phyloP scores from a whole-genome alignment of 208 protist genomes.

The Trypanosomatidae sp. region DNA sequence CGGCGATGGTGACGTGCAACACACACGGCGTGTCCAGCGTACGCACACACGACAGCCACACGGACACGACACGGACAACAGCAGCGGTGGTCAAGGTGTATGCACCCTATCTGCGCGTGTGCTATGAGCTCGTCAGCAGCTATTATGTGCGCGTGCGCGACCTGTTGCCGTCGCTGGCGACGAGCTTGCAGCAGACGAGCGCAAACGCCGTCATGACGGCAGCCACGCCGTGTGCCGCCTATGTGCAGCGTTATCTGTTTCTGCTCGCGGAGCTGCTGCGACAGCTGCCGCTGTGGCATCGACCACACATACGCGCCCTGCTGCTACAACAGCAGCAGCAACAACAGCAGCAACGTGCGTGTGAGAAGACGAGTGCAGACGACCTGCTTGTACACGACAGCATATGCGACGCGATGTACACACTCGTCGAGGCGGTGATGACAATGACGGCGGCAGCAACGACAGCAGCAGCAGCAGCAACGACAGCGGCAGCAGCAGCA shows the following conservation, averaged over 20 bases:
- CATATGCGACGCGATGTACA: slow-evolving; percentile 58
- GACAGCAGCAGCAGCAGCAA: no score
- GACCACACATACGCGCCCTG: no score
- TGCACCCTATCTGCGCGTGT: slow-evolving; percentile 48
- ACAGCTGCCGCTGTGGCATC: slow-evolving; percentile 44
- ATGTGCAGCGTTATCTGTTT: slow-evolving; percentile 78
- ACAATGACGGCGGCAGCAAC: no score
- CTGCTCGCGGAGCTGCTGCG: slow-evolving; percentile 80
- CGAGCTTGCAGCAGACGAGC: slow-evolving; percentile 21
- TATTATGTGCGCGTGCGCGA: slow-evolving; percentile 55
- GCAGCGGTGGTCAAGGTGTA: slow-evolving; percentile 24
- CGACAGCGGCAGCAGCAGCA: no score
- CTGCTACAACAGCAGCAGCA: no score
- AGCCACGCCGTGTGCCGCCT: slow-evolving; percentile 48
- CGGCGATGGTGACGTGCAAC: slow-evolving; percentile 61
- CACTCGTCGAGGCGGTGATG: slow-evolving; percentile 31
- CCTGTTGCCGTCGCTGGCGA: slow-evolving; percentile 27
- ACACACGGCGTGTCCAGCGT: background rate
- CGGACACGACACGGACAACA: slow-evolving; percentile 6
- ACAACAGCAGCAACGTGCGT: no score
- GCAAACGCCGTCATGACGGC: no score
- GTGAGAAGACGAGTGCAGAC: no score
- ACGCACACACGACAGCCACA: background rate
- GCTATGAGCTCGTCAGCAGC: slow-evolving; percentile 78
- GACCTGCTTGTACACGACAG: no score